Base-by-base conservation (phyloP, 345 rosid genomes). In the Moricandia arvensis region DNA sequence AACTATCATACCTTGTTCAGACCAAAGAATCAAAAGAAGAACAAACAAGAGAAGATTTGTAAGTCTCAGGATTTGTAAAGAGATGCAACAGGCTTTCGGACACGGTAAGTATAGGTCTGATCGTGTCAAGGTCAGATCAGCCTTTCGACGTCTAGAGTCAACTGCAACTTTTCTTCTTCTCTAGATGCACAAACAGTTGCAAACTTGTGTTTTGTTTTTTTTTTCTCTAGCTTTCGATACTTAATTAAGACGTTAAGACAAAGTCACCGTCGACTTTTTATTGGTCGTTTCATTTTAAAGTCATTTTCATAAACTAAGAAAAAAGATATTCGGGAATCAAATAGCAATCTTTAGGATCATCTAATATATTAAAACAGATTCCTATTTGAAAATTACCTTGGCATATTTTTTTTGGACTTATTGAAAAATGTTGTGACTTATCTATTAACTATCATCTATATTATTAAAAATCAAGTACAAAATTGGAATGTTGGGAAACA, bases 121-220 rank as follows among this genome's bases (percentile, higher is more conserved):
- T 13, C 2, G 75, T 30, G 10, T 58, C 72, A 30, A 45, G 8
- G 66, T 66, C 69, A 4, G 47, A 59, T 60, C 68, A 59, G n/a
- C 9, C 10, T 61, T 47, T 33, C 38, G 13, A 62, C 67, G 73
- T 47, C 24, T 51, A 69, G 47, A 62, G 57, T 70, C 71, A 76
- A 63, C 75, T 29, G 5, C 54, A 71, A 77, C 75, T 70, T 64
- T 70, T 76, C 70, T 69, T 7, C 47, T 68, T 55, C 27, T 75
- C 38, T 37, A 27, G 65, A 17, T 26, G n/a, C 4, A 8, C 59
- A 54, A 21, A 58, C 59, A 70, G 80, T 29, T 70, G 67, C 60
- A 71, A 71, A 77, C 80, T 77, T 77, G 72, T 65, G 66, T 45
- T 71, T 55, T 71, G 72, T 72, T 69, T 70, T 69, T 72, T 69